Percentiles rank a stretch among this genome's conserved stretches.
Evolutionary conservation across 164 flowering plant species (phyloP).

Genomic region (Vitis cinerea): DNA sequence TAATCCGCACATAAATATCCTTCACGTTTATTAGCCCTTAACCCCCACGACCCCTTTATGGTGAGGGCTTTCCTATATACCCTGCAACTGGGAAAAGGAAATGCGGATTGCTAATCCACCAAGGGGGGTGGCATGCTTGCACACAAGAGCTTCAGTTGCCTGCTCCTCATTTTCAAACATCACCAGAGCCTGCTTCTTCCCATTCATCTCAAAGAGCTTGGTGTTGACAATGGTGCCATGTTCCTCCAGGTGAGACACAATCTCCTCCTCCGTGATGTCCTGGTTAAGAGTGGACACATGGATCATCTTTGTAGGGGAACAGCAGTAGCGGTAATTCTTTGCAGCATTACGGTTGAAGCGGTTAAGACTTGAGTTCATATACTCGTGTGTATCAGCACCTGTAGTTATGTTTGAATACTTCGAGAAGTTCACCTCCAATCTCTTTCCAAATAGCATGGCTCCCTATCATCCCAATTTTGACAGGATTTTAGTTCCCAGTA

Average conservation of each 20-base stretch:
- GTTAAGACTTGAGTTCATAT: constrained; percentile 84
- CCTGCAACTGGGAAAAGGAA: constrained; percentile 92
- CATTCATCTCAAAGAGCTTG: constrained; percentile 89
- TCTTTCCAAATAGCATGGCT: constrained; percentile 80
- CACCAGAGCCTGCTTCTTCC: constrained; percentile 93
- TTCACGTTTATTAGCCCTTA: neutral
- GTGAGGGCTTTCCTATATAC: constrained; percentile 33
- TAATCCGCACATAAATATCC: constrained; percentile 12
- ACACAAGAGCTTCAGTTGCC: constrained; percentile 95
- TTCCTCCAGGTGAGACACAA: constrained; percentile 72
- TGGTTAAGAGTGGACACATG: constrained; percentile 87
- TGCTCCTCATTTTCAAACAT: constrained; percentile 90
- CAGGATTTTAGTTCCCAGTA: neutral
- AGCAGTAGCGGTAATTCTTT: constrained; percentile 95
- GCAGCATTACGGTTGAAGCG: constrained; percentile 96
- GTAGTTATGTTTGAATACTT: constrained; percentile 81
- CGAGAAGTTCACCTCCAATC: constrained; percentile 94
- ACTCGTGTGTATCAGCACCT: constrained; percentile 87
- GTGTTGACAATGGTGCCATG: constrained; percentile 79
- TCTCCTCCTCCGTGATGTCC: constrained; percentile 84
- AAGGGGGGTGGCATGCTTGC: constrained; percentile 87
- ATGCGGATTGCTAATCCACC: constrained; percentile 75
- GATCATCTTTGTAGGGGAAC: constrained; percentile 97
- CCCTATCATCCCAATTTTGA: constrained; percentile 46
- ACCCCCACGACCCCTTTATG: neutral